Evolutionary conservation across 495 filamentous ascomycete genomes (phyloP).

Genomic region (Penicillium taxi): DNA sequence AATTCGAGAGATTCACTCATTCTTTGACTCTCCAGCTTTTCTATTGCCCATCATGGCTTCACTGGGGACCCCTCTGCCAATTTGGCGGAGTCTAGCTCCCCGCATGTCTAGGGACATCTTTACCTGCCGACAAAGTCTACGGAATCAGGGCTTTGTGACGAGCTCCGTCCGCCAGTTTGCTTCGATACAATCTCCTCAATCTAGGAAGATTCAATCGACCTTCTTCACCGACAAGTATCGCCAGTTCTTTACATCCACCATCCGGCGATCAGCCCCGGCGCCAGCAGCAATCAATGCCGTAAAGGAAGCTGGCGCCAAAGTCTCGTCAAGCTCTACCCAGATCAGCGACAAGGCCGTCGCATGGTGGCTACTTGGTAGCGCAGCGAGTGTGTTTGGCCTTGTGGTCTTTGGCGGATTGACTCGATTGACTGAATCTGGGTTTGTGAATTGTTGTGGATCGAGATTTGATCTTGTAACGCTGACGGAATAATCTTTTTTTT

Average conservation of each 20-base stretch:
- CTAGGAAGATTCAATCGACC: conserved; percentile 22
- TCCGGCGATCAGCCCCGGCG: conserved; percentile 21
- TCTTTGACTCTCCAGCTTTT: conserved; percentile 9
- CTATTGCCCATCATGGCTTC: conserved; percentile 28
- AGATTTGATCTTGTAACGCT: conserved; percentile 8
- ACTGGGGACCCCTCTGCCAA: conserved; percentile 22
- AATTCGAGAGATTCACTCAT: conserved; percentile 8
- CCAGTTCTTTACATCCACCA: conserved; percentile 25
- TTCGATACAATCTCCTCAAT: conserved; percentile 21
- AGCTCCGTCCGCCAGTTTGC: conserved; percentile 30
- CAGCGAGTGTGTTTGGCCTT: conserved; percentile 88
- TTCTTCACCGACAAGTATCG: conserved; percentile 21
- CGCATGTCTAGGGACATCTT: conserved; percentile 50
- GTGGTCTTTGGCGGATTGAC: conserved; percentile 93
- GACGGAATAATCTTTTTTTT: conserved; percentile 10
- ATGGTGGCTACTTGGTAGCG: conserved; percentile 89
- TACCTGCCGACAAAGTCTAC: conserved; percentile 56
- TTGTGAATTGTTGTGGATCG: conserved; percentile 18
- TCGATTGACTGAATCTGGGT: conserved; percentile 93
- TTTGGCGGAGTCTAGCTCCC: conserved; percentile 35
- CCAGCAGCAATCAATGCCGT: conserved; percentile 13
- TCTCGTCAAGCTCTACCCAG: conserved; percentile 56
- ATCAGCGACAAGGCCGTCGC: conserved; percentile 65
- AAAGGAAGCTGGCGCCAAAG: conserved; percentile 19
- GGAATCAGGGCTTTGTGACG: conserved; percentile 24